Percentiles rank a stretch among this genome's conserved stretches.
phyloP scores from a whole-genome alignment of 768 basidiomycete genomes.

The Pleurotus citrinopileatus region DNA sequence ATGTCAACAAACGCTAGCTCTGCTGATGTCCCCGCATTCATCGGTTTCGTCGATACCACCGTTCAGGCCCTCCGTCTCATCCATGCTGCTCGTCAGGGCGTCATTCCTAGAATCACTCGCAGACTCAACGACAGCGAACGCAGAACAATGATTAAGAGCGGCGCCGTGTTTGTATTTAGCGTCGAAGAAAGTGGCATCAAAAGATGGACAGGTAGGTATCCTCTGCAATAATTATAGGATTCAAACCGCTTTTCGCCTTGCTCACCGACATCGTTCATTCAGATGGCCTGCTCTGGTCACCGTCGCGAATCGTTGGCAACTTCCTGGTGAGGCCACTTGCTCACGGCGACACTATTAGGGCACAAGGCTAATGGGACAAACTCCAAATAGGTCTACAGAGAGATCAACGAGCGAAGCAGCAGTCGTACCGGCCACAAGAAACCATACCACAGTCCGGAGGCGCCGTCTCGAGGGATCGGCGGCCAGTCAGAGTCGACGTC shows the following conservation, averaged over 20 bases:
- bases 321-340: conserved; percentile 60
- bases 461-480: conserved; percentile 31
- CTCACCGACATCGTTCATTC: conserved; percentile 12
- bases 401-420: conserved; percentile 67
- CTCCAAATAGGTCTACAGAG: conserved; percentile 76
- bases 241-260: conserved; percentile 14
- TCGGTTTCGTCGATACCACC: conserved; percentile 79
- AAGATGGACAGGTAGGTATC: conserved; percentile 77
- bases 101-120: conserved; percentile 80
- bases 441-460: conserved; percentile 48
- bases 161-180: conserved; percentile 84
- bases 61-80: conserved; percentile 80
- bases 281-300: conserved; percentile 76
- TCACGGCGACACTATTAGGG: background rate
- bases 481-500: conserved; percentile 28
- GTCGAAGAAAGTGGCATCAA: conserved; percentile 88
- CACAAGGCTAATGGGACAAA: conserved; percentile 4
- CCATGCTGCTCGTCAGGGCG: conserved; percentile 75
- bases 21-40: conserved; percentile 63
- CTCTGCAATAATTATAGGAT: conserved; percentile 9
- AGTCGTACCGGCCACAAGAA: conserved; percentile 51
- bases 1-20: conserved; percentile 44
- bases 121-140: conserved; percentile 83
- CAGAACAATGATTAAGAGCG: conserved; percentile 57
- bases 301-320: conserved; percentile 81